Base-by-base conservation (phyloP, 352 stramenopile genomes). In the Globisporangium acanthophoron region DNA sequence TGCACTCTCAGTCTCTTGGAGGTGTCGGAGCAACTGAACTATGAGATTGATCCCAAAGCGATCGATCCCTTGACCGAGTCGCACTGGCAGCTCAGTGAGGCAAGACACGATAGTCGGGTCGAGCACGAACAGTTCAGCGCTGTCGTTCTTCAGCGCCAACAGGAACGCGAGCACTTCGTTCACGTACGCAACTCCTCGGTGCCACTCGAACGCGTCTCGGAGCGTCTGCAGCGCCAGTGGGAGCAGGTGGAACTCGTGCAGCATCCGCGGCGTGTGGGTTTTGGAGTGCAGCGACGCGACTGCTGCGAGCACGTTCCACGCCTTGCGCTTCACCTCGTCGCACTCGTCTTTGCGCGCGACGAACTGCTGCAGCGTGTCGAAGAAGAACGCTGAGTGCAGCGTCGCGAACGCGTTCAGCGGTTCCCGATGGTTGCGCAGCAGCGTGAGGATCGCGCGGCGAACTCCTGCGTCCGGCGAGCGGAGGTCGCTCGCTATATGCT, bases 111-210 rank as follows among this genome's bases (percentile, higher is more conserved):
- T 6, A 3, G 16, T 24, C 3, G n/a, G 24, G 39, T 52, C 29
- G 4, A 39, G 13, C 18, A 16, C 41, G 20, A 43, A 31, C 41
- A 58, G 53, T 5, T 27, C 21, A 11, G 40, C n/a, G 11, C 41
- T 20, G 53, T 52, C 27, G 27, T 50, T 21, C 20, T 58, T 51
- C 27, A 58, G 18, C 27, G 43, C 41, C 4, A 41, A 20, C 7
- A 58, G 27, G 41, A 58, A 52, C 31, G 21, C 41, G 27, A 58
- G 41, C 27, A 45, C 41, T 27, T 58, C 41, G 31, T 43, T 52
- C 29, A 52, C 53, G 31, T 43, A 58, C 24, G 27, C 33, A n/a
- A 7, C 6, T 13, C 40, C 40, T 12, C 47, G 16, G 40, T 27
- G 21, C 6, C 27, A 40, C 9, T 43, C 52, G 21, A 35, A 44